Conservation (phyloP, 257 asterid genomes). For the Rubia yunnanensis region DNA sequence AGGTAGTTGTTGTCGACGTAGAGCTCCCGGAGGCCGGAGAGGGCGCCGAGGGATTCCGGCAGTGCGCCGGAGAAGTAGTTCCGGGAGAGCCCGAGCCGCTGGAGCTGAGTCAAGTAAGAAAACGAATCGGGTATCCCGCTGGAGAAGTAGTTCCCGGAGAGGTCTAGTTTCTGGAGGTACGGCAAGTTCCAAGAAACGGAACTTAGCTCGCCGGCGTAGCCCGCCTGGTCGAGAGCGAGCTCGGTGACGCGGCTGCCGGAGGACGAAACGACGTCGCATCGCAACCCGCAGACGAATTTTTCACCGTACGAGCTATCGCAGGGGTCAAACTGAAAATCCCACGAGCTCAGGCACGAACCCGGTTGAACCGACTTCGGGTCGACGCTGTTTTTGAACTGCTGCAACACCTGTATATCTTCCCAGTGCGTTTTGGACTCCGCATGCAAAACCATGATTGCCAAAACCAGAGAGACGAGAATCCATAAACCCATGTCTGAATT, state of each 20-base stretch:
- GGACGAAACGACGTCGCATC: slow-evolving; percentile 43
- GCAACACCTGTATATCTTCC: slow-evolving; percentile 48
- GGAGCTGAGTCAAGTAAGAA: slow-evolving; percentile 31
- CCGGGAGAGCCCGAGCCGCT: slow-evolving; percentile 42
- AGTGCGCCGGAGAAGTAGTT: slow-evolving; percentile 49
- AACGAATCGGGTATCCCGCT: slow-evolving; percentile 56
- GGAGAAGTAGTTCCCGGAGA: slow-evolving; percentile 45
- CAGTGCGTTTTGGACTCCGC: slow-evolving; percentile 41
- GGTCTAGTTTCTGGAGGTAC: slow-evolving; percentile 43
- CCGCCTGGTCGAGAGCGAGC: slow-evolving; percentile 56
- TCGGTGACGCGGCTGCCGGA: slow-evolving; percentile 53
- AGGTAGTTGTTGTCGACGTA: slow-evolving; percentile 51
- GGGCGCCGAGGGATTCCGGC: slow-evolving; percentile 42
- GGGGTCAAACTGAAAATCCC: slow-evolving; percentile 74
- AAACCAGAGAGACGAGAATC: neutral
- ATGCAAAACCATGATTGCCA: slow-evolving; percentile 17
- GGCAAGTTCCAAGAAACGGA: slow-evolving; percentile 47
- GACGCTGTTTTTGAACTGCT: slow-evolving; percentile 49
- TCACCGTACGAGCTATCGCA: slow-evolving; percentile 47
- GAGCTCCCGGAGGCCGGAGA: slow-evolving; percentile 42
- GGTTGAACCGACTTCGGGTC: slow-evolving; percentile 33
- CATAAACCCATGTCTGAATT: slow-evolving; percentile 8
- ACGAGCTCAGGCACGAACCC: slow-evolving; percentile 59
- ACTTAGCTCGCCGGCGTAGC: slow-evolving; percentile 47
- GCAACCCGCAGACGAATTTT: slow-evolving; percentile 76